Conservation (phyloP, 2,329 filamentous ascomycete species). For the Shiraia sp. region DNA sequence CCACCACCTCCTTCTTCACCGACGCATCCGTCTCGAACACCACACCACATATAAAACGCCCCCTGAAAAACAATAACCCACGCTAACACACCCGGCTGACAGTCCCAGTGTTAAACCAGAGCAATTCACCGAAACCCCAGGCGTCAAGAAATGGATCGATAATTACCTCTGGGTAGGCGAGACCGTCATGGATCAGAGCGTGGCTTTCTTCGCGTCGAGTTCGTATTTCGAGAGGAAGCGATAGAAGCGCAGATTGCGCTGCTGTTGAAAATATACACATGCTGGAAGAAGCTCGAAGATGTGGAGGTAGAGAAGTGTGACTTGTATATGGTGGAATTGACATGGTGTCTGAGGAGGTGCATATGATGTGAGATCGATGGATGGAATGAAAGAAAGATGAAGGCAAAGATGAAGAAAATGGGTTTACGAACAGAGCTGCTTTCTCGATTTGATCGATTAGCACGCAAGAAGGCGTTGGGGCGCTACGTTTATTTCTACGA, state of each 20-base stretch:
- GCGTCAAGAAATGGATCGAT: slow-evolving; percentile 84
- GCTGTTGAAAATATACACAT: no score
- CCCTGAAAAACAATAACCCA: slow-evolving; percentile 4
- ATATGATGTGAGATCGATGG: no score
- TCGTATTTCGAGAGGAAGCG: slow-evolving; percentile 90
- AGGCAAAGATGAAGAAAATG: no score
- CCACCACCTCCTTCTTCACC: slow-evolving; percentile 3
- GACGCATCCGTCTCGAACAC: no score
- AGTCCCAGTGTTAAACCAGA: slow-evolving; percentile 86
- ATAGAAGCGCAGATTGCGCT: slow-evolving; percentile 19
- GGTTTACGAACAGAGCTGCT: no score
- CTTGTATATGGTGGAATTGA: no score
- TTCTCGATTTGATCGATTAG: slow-evolving; percentile 3
- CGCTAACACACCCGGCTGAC: slow-evolving; percentile 28
- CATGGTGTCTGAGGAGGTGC: no score
- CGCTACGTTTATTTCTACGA: not conserved
- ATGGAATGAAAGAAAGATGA: not conserved
- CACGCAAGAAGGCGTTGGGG: slow-evolving; percentile 17
- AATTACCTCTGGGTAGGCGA: slow-evolving; percentile 94
- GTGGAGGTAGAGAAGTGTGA: no score
- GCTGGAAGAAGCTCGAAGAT: no score
- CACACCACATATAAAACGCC: no score
- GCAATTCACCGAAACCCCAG: slow-evolving; percentile 79
- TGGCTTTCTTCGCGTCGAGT: slow-evolving; percentile 85
- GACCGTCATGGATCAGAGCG: slow-evolving; percentile 97